Evolutionary conservation across 2,329 filamentous ascomycete species (phyloP), one percentile per base, ranked within the genome.

Genomic region (Emydomyces testavorans): DNA sequence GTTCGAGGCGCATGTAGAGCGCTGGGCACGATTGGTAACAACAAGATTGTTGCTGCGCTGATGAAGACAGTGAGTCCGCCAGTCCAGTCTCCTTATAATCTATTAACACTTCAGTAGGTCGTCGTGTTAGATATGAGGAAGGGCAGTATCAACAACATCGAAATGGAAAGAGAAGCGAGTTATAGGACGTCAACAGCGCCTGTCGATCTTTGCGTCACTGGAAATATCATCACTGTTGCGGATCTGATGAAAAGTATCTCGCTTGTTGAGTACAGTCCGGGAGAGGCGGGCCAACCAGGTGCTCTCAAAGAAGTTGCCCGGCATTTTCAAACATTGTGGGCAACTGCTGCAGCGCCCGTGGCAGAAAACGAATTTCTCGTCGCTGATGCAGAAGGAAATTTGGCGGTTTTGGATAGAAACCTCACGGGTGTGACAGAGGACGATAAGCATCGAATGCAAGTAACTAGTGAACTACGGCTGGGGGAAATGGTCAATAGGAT

Each of bases 401-500:
- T 98, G 2, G 71, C 89, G 47, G 80, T 95, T 2, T 70, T 96
- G n/a, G 74, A 79, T 44, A 77, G 80, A 31, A 89, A 95, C 56
- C 59, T 71, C 2, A 73, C 80, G 1, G 86, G 84, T 0, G 80
- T 87, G 1, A 87, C 81, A 0, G 74, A 77, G 1, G 82, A 92
- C 45, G 87, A 94, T 56, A 77, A 75, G 51, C 75, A 75, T 42
- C 74, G 79, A 23, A 68, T 96, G 54, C 76, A 85, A 35, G 73
- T 88, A 4, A 85, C 79, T 0, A 82, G 83, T 51, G 89, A 95
- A 64, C 79, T 96, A 53, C 80, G 83, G 37, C 72, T 98, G 7
- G 89, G 92, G 1, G 90, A 98, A 63, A 87, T 92, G 77, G 86
- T 96, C 48, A 98, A 98, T 61, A 77, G 80, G 26, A 94, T 96